Base-by-base conservation (phyloP, 495 filamentous ascomycete genomes). In the Amphirosellinia nigrospora region DNA sequence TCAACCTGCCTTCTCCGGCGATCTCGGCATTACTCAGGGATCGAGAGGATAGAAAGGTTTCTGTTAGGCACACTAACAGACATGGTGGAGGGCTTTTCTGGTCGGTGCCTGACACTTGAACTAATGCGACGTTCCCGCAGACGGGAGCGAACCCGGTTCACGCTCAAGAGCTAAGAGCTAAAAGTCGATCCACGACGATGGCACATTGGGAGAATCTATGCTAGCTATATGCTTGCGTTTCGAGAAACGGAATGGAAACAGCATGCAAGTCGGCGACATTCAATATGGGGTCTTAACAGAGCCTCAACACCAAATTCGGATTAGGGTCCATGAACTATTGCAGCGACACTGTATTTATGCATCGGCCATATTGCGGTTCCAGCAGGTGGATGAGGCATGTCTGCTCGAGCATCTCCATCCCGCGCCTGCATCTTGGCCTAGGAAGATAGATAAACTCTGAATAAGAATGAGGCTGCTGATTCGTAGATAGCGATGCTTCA, bases 101-200 rank as follows among this genome's bases (percentile, higher is more conserved):
- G 38, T 48, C 52, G 38, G 50, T 68, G 65, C 26, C 66, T 39
- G 56, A 50, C 58, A 70, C 32, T 43, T 39, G 69, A 66, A 63
- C 71, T 75, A 73, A 75, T 75, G 73, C 72, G 69, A 75, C 74
- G 32, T 70, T 74, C 72, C 66, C 68, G 69, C 64, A 60, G 71
- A 64, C 71, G 75, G 73, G 61, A 53, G 39, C 48, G 16, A 58
- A 38, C 9, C 21, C 46, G 64, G 34, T 45, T 41, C 66, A 52
- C 39, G 56, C 70, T 21, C 13, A 58, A 60, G 21, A 30, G 38
- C 30, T 52, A 46, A 56, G 52, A 36, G 23, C 64, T 16, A 34
- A 4, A 43, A 43, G 38, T n/a, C 16, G 39, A n/a, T 43, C 4
- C 50, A 36, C 19, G 23, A 55, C 23, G 63, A 28, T 52, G 63